phyloP scores from a whole-genome alignment of 176 grass and related monocot genomes.

The sorghum (Sorghum bicolor) region DNA sequence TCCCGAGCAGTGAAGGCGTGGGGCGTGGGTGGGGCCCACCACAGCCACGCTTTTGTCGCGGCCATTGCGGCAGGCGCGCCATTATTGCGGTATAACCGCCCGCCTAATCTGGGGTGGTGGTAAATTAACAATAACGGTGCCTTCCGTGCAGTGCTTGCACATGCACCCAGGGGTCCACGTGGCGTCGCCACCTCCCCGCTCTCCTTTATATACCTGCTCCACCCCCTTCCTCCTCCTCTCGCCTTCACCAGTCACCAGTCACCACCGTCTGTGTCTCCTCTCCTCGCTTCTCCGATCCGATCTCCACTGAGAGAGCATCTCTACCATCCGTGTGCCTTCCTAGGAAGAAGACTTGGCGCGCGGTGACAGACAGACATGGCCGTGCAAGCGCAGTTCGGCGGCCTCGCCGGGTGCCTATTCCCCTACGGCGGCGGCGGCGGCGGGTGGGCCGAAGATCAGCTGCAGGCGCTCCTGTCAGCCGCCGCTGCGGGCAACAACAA shows the following conservation, averaged over 20 bases:
- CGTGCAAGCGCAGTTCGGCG: slow-evolving; percentile 48
- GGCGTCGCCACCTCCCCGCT: not conserved
- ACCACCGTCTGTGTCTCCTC: not conserved
- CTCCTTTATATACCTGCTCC: not conserved
- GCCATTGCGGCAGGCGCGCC: slow-evolving; percentile 5
- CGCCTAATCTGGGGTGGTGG: not conserved
- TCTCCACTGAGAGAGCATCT: not conserved
- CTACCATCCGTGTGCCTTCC: not conserved
- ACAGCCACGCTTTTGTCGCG: not conserved
- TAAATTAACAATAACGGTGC: too few species aligned
- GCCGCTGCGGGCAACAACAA: not conserved
- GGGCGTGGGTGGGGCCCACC: not conserved
- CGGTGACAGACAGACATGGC: slow-evolving; percentile 47
- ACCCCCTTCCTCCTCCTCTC: not conserved
- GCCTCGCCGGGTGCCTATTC: slow-evolving; percentile 7
- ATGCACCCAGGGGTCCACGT: not conserved
- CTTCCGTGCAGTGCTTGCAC: not conserved
- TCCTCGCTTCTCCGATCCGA: not conserved
- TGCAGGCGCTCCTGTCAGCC: not conserved
- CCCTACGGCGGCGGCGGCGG: not conserved
- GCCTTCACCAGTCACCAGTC: too few species aligned
- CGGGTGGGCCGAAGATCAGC: not conserved
- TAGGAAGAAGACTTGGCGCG: not conserved
- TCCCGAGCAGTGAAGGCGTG: not conserved
- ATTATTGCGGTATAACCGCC: not conserved